Percentiles rank a stretch among this genome's conserved stretches.
These are phyloP conservation scores for Arthroderma sp. DNA, from an alignment of 2,329 filamentous ascomycete species.

Conservation along the genomic window DNA sequence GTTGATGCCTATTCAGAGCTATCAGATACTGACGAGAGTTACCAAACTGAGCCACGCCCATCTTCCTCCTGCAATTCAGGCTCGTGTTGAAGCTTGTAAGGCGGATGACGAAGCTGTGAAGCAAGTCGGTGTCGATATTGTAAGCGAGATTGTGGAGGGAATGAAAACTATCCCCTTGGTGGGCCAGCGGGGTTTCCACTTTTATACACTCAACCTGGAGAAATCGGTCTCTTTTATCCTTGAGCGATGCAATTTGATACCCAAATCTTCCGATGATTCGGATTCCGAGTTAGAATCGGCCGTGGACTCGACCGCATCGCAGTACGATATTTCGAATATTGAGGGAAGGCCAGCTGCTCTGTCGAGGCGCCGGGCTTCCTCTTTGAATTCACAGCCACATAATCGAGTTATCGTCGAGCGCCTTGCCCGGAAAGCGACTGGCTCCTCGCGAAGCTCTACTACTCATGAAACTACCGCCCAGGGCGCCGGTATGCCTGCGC, in stretches of 20 bases:
- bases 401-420: conserved; percentile 76
- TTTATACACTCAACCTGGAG: conserved; percentile 92
- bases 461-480: conserved; percentile 56
- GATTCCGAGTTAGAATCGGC: conserved; percentile 31
- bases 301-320: conserved; percentile 21
- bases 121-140: conserved; percentile 43
- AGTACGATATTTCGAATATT: conserved; percentile 15
- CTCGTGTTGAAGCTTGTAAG: conserved; percentile 40
- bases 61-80: conserved; percentile 58
- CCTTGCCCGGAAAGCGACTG: conserved; percentile 20
- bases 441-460: conserved; percentile 24
- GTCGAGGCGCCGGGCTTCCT: conserved; percentile 52
- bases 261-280: conserved; percentile 34
- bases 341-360: conserved; percentile 21
- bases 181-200: conserved; percentile 73
- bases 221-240: conserved; percentile 91
- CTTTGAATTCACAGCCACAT: conserved; percentile 69
- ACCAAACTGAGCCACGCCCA: conserved; percentile 88
- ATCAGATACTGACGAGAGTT: conserved; percentile 85
- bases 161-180: conserved; percentile 52
- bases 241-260: conserved; percentile 73
- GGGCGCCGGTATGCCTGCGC: conserved; percentile 60
- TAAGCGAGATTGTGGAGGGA: conserved; percentile 70
- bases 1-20: conserved; percentile 95
- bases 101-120: conserved; percentile 37